Percentiles rank a stretch among this genome's conserved stretches.
These are phyloP conservation scores for Austroboletus novae-zelandiae DNA, from an alignment of 1,284 basidiomycete species.

Conservation along the genomic window DNA sequence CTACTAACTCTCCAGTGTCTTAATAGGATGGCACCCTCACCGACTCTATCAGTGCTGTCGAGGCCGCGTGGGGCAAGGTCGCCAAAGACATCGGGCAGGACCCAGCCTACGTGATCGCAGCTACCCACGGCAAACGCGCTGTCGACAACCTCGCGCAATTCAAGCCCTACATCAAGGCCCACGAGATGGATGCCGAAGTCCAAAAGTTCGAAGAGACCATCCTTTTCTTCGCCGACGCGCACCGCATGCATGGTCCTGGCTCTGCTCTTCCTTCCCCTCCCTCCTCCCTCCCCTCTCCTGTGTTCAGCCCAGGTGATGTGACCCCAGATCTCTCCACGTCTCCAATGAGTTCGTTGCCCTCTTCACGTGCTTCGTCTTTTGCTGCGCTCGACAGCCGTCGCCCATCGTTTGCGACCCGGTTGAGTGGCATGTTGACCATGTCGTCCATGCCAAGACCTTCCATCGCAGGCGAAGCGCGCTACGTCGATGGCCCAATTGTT, in stretches of 20 bases:
- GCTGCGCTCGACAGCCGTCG: constrained; percentile 38
- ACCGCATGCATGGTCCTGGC: constrained; percentile 44
- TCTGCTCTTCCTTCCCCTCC: constrained; percentile 30
- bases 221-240: constrained; percentile 72
- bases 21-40: constrained; percentile 68
- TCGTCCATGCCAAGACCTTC: constrained; percentile 38
- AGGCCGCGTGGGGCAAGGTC: constrained; percentile 77
- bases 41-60: constrained; percentile 74
- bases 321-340: constrained; percentile 39
- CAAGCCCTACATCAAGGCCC: constrained; percentile 53
- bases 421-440: constrained; percentile 48
- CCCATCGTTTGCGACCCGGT: constrained; percentile 49
- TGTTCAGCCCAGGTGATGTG: constrained; percentile 31
- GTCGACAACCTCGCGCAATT: constrained; percentile 63
- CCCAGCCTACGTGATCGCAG: constrained; percentile 62
- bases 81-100: constrained; percentile 68
- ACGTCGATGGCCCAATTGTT: constrained; percentile 38
- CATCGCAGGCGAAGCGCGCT: constrained; percentile 34
- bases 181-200: constrained; percentile 70
- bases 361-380: constrained; percentile 44
- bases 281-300: constrained; percentile 23
- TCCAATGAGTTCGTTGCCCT: constrained; percentile 36
- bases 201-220: constrained; percentile 68
- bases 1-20: constrained; percentile 21
- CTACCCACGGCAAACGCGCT: constrained; percentile 75